Percentiles rank a stretch among this genome's conserved stretches.
Conservation (phyloP, 2,329 filamentous ascomycete genomes). For the Dothidotthia symphoricarpi region DNA sequence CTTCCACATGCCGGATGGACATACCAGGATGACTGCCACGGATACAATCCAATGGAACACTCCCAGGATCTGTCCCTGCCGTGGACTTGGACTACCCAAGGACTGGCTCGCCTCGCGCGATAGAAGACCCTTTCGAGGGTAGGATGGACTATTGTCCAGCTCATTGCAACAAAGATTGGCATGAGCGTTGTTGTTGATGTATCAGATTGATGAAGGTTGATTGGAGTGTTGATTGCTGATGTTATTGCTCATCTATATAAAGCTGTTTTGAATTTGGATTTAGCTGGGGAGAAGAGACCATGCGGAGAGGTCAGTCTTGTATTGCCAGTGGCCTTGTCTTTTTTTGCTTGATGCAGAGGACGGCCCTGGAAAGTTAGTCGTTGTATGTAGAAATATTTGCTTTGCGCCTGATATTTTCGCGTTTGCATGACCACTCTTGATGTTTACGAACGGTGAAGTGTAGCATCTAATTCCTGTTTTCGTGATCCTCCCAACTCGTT, state of each 20-base stretch:
- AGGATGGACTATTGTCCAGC: constrained; percentile 21
- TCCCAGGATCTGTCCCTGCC: constrained; percentile 25
- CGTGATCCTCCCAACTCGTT: constrained; percentile 1
- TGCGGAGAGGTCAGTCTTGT: constrained; percentile 1
- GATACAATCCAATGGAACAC: constrained; percentile 16
- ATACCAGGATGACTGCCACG: constrained; percentile 16
- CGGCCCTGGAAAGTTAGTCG: no score
- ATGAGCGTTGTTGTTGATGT: constrained; percentile 25
- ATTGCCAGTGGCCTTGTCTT: background rate
- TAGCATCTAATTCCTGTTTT: no score
- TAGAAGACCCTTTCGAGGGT: constrained; percentile 17
- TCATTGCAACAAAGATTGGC: constrained; percentile 27
- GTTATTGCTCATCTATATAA: constrained; percentile 11
- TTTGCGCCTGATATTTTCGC: no score
- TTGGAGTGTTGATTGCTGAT: constrained; percentile 14
- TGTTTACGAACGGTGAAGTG: no score
- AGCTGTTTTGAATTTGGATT: constrained; percentile 9
- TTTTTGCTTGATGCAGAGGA: background rate
- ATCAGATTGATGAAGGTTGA: constrained; percentile 20
- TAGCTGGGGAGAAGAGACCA: constrained; percentile 1
- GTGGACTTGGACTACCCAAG: constrained; percentile 23
- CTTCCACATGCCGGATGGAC: constrained; percentile 28
- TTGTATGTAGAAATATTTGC: no score
- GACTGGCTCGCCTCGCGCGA: constrained; percentile 20
- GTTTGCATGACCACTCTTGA: no score